A percentile compares a stretch with the other conserved stretches of the same genome.
Conservation (phyloP, 345 rosid genomes). For the Boechera stricta region DNA sequence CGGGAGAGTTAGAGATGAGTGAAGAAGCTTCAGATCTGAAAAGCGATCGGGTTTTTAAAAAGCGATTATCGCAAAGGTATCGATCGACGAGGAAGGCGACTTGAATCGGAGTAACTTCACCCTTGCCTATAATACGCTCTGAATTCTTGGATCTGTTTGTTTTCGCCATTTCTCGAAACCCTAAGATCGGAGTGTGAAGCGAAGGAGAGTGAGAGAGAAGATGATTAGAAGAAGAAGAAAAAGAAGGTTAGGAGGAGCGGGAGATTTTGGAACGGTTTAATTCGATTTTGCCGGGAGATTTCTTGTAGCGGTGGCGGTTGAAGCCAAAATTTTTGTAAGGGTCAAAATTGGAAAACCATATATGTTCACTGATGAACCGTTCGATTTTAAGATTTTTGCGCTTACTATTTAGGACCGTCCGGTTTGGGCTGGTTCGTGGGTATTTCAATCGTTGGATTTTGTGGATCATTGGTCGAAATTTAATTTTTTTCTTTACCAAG, state of each 20-base stretch:
- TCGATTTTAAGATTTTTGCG: slow-evolving; percentile 9
- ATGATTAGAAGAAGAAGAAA: background rate
- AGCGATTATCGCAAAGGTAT: slow-evolving; percentile 81
- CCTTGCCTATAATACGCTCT: slow-evolving; percentile 59
- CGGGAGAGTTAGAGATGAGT: slow-evolving; percentile 75
- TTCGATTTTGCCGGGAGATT: slow-evolving; percentile 43
- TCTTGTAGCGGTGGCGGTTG: slow-evolving; percentile 43
- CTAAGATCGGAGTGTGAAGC: background rate
- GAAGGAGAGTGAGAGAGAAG: background rate
- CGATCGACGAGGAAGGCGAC: slow-evolving; percentile 89
- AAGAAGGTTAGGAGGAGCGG: slow-evolving; percentile 36
- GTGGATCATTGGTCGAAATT: too few species aligned
- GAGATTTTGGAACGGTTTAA: slow-evolving; percentile 35
- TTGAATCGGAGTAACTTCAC: slow-evolving; percentile 88
- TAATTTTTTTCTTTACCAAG: too few species aligned
- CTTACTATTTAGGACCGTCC: background rate
- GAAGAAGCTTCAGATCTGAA: slow-evolving; percentile 86
- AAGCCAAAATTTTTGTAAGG: background rate
- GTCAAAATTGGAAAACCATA: background rate
- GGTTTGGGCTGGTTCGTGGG: background rate
- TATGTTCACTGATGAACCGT: background rate
- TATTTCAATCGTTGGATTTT: too few species aligned
- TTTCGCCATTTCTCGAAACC: slow-evolving; percentile 57
- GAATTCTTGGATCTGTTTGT: slow-evolving; percentile 56
- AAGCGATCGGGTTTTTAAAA: slow-evolving; percentile 60